These are phyloP conservation scores for Porogramme epimiltina DNA, from an alignment of 1,284 basidiomycete species.

Conservation along the genomic window DNA sequence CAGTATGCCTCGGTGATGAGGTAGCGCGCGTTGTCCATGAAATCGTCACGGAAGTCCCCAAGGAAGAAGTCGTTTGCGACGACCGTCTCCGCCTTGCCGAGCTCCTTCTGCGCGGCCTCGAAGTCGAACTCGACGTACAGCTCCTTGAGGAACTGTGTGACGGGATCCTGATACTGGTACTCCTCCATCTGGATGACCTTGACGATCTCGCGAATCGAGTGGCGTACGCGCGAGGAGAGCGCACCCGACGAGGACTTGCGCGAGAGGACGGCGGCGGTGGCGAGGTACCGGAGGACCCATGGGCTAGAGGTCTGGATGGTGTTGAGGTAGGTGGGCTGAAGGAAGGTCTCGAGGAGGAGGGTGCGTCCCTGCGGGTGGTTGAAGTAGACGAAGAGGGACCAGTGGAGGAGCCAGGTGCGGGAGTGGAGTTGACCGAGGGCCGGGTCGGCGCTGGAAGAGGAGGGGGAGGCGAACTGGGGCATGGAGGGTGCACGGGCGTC, in stretches of 20 bases:
- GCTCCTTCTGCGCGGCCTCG: conserved; percentile 83
- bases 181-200: conserved; percentile 92
- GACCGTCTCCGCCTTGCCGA: conserved; percentile 81
- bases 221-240: conserved; percentile 73
- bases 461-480: conserved; percentile 45
- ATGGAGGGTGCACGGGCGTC: conserved; percentile 69
- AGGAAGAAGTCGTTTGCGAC: conserved; percentile 95
- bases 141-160: conserved; percentile 92
- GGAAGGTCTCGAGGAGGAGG: conserved; percentile 95
- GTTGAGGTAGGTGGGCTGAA: conserved; percentile 95
- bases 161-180: conserved; percentile 93
- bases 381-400: conserved; percentile 98
- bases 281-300: conserved; percentile 95
- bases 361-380: conserved; percentile 93
- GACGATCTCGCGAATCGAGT: conserved; percentile 87
- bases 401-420: conserved; percentile 97
- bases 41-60: conserved; percentile 86
- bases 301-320: conserved; percentile 97
- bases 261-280: conserved; percentile 90
- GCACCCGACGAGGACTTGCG: conserved; percentile 57
- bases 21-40: conserved; percentile 94
- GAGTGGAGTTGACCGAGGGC: conserved; percentile 85
- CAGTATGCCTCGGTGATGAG: conserved; percentile 97
- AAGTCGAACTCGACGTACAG: conserved; percentile 94
- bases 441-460: conserved; percentile 48